Base-by-base conservation (phyloP, 139 green algal genomes). In the Pedinophyceae sp. region DNA sequence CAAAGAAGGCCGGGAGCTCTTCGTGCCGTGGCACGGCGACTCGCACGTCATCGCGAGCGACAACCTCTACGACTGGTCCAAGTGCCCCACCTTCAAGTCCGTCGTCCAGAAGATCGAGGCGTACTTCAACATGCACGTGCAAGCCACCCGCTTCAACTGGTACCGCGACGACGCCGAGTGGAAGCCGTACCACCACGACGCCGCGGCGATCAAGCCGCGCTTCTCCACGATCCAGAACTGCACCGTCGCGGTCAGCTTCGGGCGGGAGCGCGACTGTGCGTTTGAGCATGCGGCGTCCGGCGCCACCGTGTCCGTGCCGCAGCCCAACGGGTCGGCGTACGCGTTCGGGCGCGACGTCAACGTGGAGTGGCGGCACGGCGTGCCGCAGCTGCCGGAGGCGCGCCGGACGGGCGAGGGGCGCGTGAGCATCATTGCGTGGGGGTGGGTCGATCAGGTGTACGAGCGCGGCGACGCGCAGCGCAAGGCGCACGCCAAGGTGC, bases 151-250 rank as follows among this genome's bases (percentile, higher is more conserved):
- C 10, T 25, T 53, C 16, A 53, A 53, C 24, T 53, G 48, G 48
- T 53, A 53, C 48, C 20, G 23, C 22, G 48, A 53, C 48, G 18
- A 16, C 48, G 25, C 3, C 4, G 48, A 53, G 4, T 53, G 48
- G 48, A 53, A 53, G 48, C 48, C 48, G 22, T 53, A 38, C n/a
- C 48, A 53, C 48, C 48, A 53, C 23, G 48, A 53, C 23, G n/a
- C n/a, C 23, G 48, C 48, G 4, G 48, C 48, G 4, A 30, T 53
- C 48, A 53, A 23, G 22, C 48, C 48, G 22, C 10, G 25, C 22
- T 7, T 13, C 7, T 7, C 34, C 34, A 30, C 10, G n/a, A 27
- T 18, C 3, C 48, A 53, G 13, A 53, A 53, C 24, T 29, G 4
- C 22, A 53, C 48, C 4, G 48, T 53, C 4, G 48, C n/a, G 22